Percentiles rank a stretch among this genome's conserved stretches.
Evolutionary conservation across 371 early-diverging fungal genomes (phyloP).

Genomic region (Globomyces sp.): DNA sequence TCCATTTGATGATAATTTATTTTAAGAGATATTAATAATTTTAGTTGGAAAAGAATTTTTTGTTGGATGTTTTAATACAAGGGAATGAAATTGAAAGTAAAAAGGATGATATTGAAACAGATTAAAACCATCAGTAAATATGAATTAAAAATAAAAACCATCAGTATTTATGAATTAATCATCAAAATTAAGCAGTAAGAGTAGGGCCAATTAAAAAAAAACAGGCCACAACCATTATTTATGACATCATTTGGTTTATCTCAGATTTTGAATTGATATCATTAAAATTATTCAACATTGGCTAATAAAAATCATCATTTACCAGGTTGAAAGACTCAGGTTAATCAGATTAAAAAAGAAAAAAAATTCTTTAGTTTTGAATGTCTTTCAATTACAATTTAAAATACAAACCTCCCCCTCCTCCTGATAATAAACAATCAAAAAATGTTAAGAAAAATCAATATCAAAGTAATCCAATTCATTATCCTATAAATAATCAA

Average conservation of each 20-base stretch:
- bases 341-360: too few species aligned
- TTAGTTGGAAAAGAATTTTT: neutral
- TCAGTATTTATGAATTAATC: constrained; percentile 1
- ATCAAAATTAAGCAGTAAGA: constrained; percentile 1
- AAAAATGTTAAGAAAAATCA: too few species aligned
- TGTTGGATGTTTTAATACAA: constrained; percentile 5
- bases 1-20: too few species aligned
- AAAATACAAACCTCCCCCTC: too few species aligned
- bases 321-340: neutral
- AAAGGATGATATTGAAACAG: neutral
- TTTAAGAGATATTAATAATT: too few species aligned
- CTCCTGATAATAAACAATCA: too few species aligned
- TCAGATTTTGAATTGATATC: constrained; percentile 11
- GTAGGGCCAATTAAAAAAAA: too few species aligned
- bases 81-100: constrained; percentile 3
- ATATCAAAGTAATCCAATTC: too few species aligned
- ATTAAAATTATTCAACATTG: constrained; percentile 4
- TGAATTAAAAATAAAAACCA: neutral
- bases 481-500: too few species aligned
- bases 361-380: too few species aligned
- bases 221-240: too few species aligned
- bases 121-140: constrained; percentile 7
- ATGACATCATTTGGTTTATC: neutral
- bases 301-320: constrained; percentile 7
- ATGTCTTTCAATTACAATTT: too few species aligned